Percentiles rank a stretch among this genome's conserved stretches.
Conservation (phyloP, 345 rosid species). For the Raphanus raphanistrum region DNA sequence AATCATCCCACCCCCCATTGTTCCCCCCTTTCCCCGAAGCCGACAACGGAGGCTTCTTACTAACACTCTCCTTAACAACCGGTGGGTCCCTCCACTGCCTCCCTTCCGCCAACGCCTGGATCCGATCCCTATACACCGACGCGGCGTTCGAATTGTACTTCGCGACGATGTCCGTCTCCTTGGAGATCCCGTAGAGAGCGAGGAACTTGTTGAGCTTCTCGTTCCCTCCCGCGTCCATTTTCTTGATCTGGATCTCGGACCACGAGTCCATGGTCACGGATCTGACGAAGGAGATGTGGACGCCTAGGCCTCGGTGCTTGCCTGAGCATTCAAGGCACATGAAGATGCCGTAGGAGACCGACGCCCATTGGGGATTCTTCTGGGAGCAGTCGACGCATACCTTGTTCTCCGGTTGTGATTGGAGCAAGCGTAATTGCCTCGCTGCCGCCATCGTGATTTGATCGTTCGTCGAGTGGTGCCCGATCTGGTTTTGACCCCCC, state of each 20-base stretch:
- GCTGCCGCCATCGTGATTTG: slow-evolving; percentile 61
- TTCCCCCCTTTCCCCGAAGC: slow-evolving; percentile 22
- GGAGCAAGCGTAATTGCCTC: slow-evolving; percentile 77
- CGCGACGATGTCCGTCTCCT: slow-evolving; percentile 72
- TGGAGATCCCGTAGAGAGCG: slow-evolving; percentile 63
- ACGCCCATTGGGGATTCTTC: slow-evolving; percentile 99
- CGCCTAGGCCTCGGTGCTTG: slow-evolving; percentile 96
- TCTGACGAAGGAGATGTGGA: slow-evolving; percentile 98
- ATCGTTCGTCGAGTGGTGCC: background rate
- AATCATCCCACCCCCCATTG: slow-evolving; percentile 80
- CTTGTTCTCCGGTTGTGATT: slow-evolving; percentile 80
- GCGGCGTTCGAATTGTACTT: slow-evolving; percentile 92
- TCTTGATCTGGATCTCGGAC: slow-evolving; percentile 99
- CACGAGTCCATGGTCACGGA: slow-evolving; percentile 99
- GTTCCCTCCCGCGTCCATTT: slow-evolving; percentile 96
- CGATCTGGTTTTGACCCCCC: background rate
- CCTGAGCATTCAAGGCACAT: slow-evolving; percentile 99
- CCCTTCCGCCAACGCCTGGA: slow-evolving; percentile 87
- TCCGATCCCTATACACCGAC: slow-evolving; percentile 72
- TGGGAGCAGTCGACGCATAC: slow-evolving; percentile 92
- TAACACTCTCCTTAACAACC: slow-evolving; percentile 58
- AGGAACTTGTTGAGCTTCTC: slow-evolving; percentile 74
- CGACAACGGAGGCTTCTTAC: slow-evolving; percentile 53
- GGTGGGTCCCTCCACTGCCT: slow-evolving; percentile 86
- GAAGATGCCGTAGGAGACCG: slow-evolving; percentile 95